These are phyloP conservation scores for Penicillium sp. DNA, from an alignment of 2,329 filamentous ascomycete genomes.

Conservation along the genomic window DNA sequence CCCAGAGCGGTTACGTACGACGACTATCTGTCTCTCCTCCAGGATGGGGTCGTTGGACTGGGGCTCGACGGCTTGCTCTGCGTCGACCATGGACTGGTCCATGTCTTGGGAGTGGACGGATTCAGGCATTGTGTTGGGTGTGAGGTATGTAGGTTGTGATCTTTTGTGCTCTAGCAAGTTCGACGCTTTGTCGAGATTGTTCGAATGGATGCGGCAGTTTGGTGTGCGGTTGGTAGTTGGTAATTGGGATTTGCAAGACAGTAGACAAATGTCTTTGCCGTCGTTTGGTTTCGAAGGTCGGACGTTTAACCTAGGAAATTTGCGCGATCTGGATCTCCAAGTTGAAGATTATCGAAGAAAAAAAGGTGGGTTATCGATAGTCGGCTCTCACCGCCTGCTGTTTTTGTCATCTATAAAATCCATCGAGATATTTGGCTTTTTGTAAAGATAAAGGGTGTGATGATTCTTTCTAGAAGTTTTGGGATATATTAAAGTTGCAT, in stretches of 20 bases:
- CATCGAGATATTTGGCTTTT: neutral
- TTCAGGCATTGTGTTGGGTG: slow-evolving; percentile 32
- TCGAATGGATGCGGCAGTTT: neutral
- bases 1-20: slow-evolving; percentile 48
- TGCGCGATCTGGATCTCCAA: slow-evolving; percentile 6
- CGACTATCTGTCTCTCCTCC: slow-evolving; percentile 57
- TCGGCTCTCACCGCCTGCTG: slow-evolving; percentile 16
- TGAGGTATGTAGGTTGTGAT: neutral
- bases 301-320: neutral
- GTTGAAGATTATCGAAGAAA: slow-evolving; percentile 16
- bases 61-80: slow-evolving; percentile 12
- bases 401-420: slow-evolving; percentile 1
- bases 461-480: neutral
- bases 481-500: neutral
- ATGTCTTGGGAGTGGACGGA: slow-evolving; percentile 36
- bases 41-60: slow-evolving; percentile 16
- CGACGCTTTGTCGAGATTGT: neutral
- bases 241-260: neutral
- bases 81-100: slow-evolving; percentile 45
- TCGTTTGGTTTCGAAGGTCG: neutral
- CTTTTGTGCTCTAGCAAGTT: neutral
- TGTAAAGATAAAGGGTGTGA: neutral
- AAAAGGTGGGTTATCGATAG: slow-evolving; percentile 29
- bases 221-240: neutral
- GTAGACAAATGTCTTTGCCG: neutral